Conservation (phyloP, 192 early-diverging fungal genomes). For the Oehlia diaphana region DNA sequence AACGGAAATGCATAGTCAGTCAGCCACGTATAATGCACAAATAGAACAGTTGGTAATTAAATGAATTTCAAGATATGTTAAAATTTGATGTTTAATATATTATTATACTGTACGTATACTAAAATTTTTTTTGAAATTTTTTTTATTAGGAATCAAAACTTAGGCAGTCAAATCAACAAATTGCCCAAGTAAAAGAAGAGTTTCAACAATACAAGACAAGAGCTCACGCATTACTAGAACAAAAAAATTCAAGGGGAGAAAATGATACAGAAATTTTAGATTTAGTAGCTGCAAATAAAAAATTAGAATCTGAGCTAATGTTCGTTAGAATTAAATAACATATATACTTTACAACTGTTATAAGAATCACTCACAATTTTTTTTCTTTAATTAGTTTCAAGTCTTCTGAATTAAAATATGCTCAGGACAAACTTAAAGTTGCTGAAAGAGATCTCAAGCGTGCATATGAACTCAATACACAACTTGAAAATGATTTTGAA, state of each 20-base stretch:
- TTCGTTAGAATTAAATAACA: not conserved
- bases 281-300: constrained; percentile 33
- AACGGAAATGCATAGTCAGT: constrained; percentile 40
- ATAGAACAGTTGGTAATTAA: constrained; percentile 44
- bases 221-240: constrained; percentile 49
- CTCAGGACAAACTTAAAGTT: constrained; percentile 26
- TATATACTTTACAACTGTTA: not conserved
- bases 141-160: constrained; percentile 47
- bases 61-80: not conserved
- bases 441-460: constrained; percentile 38
- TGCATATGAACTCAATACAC: constrained; percentile 33
- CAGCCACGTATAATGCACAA: constrained; percentile 35
- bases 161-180: constrained; percentile 45
- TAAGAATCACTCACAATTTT: not conserved
- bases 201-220: constrained; percentile 61
- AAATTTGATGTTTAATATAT: not conserved
- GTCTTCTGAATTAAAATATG: constrained; percentile 16
- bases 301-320: constrained; percentile 35
- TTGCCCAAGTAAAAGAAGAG: constrained; percentile 45
- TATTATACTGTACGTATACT: constrained; percentile 1
- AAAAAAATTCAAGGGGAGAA: constrained; percentile 31
- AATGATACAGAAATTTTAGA: constrained; percentile 32
- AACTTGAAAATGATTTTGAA: constrained; percentile 33
- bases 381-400: constrained; percentile 29
- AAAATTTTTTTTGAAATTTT: not conserved